A percentile compares a stretch with the other conserved stretches of the same genome.
Conservation (phyloP, 2,329 filamentous ascomycete genomes). For the Ceratocystis smalleyi region DNA sequence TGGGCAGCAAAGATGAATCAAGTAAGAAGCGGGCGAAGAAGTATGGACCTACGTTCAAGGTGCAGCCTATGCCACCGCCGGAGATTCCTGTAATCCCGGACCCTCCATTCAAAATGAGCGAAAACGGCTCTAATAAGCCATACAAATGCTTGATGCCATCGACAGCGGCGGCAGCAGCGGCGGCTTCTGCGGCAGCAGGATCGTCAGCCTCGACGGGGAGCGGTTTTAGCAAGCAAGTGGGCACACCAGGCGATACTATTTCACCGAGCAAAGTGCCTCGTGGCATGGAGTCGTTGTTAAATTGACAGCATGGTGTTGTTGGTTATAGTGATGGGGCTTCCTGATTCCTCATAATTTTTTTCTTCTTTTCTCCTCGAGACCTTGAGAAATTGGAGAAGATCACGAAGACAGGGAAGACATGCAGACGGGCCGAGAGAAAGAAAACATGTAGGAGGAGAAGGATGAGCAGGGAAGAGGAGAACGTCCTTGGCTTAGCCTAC, state of each 20-base stretch:
- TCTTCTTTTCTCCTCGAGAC: not conserved
- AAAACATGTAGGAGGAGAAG: not conserved
- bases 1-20: slow-evolving; percentile 13
- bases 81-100: slow-evolving; percentile 15
- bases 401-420: not conserved
- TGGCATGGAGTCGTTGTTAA: slow-evolving; percentile 23
- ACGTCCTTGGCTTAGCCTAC: not conserved
- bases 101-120: slow-evolving; percentile 17
- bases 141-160: slow-evolving; percentile 15
- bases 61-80: slow-evolving; percentile 15
- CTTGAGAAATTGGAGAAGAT: not conserved
- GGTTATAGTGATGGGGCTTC: not conserved
- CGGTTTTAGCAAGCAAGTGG: not conserved
- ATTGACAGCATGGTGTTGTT: not conserved
- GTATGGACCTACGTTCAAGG: slow-evolving; percentile 17
- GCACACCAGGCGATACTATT: slow-evolving; percentile 25
- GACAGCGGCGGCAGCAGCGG: not conserved
- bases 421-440: not conserved
- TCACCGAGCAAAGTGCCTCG: slow-evolving; percentile 30
- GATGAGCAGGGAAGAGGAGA: not conserved
- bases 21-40: slow-evolving; percentile 15
- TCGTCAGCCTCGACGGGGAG: not conserved
- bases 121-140: slow-evolving; percentile 16
- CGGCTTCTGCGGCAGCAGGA: not conserved
- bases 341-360: not conserved